These are phyloP conservation scores for Phalaenopsis equestris DNA, from an alignment of 106 monocot genomes.

Conservation along the genomic window DNA sequence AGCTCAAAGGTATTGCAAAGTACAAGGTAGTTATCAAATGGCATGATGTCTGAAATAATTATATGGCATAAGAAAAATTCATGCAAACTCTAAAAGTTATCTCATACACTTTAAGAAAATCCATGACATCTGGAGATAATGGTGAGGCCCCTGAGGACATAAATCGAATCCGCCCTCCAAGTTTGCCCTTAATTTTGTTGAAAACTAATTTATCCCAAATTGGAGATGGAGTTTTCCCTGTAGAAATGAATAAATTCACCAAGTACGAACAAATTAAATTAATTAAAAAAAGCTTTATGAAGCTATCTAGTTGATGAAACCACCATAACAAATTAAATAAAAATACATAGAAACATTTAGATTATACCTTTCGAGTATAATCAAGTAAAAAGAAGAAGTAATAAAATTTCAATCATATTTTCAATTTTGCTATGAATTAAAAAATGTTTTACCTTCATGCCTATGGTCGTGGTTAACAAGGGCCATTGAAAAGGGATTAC, in stretches of 20 bases:
- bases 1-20: not conserved
- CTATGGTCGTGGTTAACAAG: no score
- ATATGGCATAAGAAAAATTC: not conserved
- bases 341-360: not conserved
- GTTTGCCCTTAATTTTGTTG: slow-evolving; percentile 85
- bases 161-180: slow-evolving; percentile 81
- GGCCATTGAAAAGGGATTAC: no score
- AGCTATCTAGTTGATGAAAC: not conserved
- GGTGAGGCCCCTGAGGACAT: slow-evolving; percentile 97
- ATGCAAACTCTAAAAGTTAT: not conserved
- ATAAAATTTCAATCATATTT: not conserved
- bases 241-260: not conserved
- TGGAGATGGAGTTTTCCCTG: slow-evolving; percentile 81
- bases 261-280: not conserved
- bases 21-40: not conserved
- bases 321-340: not conserved
- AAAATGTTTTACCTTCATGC: no score
- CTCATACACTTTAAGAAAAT: slow-evolving; percentile 79
- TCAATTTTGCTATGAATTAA: no score
- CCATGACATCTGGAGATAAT: slow-evolving; percentile 83
- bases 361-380: no score
- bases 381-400: not conserved
- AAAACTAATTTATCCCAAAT: slow-evolving; percentile 95
- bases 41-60: not conserved
- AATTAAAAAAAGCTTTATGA: not conserved